Evolutionary conservation across 352 stramenopile genomes (phyloP).

Genomic region (Pythium coloratum): DNA sequence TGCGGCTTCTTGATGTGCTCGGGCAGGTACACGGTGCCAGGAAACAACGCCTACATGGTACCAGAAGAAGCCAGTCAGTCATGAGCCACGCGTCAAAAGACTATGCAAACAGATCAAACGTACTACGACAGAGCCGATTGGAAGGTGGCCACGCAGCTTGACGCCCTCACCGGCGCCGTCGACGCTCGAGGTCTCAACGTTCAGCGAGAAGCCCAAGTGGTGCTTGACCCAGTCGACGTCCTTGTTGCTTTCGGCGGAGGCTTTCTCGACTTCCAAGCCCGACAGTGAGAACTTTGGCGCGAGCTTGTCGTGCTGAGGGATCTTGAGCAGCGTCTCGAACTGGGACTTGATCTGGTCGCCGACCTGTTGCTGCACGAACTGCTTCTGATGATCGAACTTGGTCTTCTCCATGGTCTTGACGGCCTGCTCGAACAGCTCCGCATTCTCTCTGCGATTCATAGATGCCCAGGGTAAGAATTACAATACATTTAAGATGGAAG

Average conservation of each 20-base stretch:
- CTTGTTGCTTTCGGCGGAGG: conserved; percentile 33
- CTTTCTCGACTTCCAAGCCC: conserved; percentile 49
- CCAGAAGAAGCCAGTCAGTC: not conserved
- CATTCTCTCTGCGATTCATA: conserved; percentile 45
- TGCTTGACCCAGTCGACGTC: conserved; percentile 43
- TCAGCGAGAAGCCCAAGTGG: conserved; percentile 69
- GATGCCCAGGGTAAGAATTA: not conserved
- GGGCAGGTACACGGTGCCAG: conserved; percentile 77
- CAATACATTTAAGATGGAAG: not conserved
- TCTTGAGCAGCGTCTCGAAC: conserved; percentile 66
- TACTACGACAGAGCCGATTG: conserved; percentile 77
- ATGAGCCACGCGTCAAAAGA: conserved; percentile 1
- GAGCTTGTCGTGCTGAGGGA: conserved; percentile 38
- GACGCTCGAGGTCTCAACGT: conserved; percentile 67
- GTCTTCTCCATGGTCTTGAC: conserved; percentile 69
- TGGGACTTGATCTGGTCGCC: conserved; percentile 53
- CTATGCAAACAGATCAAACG: conserved; percentile 13
- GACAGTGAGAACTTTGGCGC: conserved; percentile 60
- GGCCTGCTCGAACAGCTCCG: conserved; percentile 73
- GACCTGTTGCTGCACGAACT: conserved; percentile 66
- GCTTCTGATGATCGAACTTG: conserved; percentile 82
- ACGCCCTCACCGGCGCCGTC: conserved; percentile 66
- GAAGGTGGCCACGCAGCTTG: conserved; percentile 54
- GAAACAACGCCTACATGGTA: conserved; percentile 59
- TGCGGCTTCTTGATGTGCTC: conserved; percentile 86